Evolutionary conservation across 1,139 yeast genomes (phyloP).

Genomic region (Hyphopichia wangnamkhiaoensis): DNA sequence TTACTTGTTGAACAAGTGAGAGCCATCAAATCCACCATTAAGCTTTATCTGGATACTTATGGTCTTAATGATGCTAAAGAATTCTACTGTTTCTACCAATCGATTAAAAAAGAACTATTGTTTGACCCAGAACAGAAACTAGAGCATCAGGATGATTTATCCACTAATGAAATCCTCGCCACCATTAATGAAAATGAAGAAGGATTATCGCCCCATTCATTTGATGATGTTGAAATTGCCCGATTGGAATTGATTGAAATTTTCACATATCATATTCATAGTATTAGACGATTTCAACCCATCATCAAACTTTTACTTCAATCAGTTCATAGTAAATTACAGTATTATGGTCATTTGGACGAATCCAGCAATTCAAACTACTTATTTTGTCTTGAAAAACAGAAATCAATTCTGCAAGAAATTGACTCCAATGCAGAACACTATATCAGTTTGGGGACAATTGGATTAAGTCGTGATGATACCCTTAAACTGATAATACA

Average conservation of each 20-base stretch:
- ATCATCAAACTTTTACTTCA: background rate
- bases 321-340: too few species aligned
- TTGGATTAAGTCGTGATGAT: background rate
- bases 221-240: conserved; percentile 16
- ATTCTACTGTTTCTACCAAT: background rate
- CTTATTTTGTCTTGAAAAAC: too few species aligned
- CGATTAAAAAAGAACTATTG: conserved; percentile 1
- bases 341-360: too few species aligned
- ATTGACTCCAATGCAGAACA: background rate
- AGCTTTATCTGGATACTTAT: background rate
- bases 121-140: conserved; percentile 1
- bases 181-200: conserved; percentile 11
- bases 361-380: too few species aligned
- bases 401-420: too few species aligned
- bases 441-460: background rate
- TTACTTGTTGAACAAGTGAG: background rate
- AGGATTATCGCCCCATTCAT: conserved; percentile 15
- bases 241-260: conserved; percentile 19
- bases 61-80: background rate
- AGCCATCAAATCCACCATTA: background rate
- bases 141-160: background rate
- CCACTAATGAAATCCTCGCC: background rate
- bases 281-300: background rate
- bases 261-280: conserved; percentile 13
- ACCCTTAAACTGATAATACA: too few species aligned